A percentile compares a stretch with the other conserved stretches of the same genome.
Evolutionary conservation across 2,329 filamentous ascomycete species (phyloP).

Genomic region (Geoglossum cookeanum): DNA sequence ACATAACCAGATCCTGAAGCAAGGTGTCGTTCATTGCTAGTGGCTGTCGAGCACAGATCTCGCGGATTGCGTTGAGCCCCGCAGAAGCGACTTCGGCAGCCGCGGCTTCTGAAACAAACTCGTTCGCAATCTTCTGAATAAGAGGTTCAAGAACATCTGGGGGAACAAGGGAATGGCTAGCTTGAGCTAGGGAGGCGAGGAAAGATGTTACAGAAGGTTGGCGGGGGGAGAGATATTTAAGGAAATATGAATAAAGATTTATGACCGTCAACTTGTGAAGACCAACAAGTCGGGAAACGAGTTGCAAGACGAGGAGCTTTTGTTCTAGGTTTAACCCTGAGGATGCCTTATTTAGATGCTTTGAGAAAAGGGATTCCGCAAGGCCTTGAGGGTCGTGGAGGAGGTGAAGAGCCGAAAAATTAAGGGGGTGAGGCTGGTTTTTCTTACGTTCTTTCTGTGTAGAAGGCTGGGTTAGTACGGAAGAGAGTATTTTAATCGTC

Average conservation of each 20-base stretch:
- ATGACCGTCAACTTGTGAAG: slow-evolving; percentile 83
- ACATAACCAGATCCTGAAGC: slow-evolving; percentile 89
- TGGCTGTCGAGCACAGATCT: slow-evolving; percentile 82
- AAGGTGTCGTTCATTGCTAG: slow-evolving; percentile 92
- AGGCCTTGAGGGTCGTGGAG: slow-evolving; percentile 90
- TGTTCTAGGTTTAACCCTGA: slow-evolving; percentile 73
- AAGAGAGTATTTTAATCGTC: not conserved
- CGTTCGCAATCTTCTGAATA: slow-evolving; percentile 89
- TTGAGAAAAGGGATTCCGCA: slow-evolving; percentile 72
- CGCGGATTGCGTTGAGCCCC: slow-evolving; percentile 83
- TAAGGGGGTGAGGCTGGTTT: slow-evolving; percentile 66
- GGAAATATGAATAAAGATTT: slow-evolving; percentile 87
- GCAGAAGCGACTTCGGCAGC: slow-evolving; percentile 81
- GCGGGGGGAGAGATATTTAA: slow-evolving; percentile 69
- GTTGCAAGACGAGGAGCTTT: slow-evolving; percentile 72
- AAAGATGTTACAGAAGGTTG: slow-evolving; percentile 87
- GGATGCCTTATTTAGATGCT: slow-evolving; percentile 76
- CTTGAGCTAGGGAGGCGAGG: slow-evolving; percentile 78
- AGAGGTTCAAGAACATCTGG: slow-evolving; percentile 83
- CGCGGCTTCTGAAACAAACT: slow-evolving; percentile 90
- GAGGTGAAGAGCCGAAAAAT: slow-evolving; percentile 89
- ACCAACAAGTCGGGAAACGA: slow-evolving; percentile 79
- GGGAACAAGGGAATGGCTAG: slow-evolving; percentile 76
- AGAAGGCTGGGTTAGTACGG: not conserved
- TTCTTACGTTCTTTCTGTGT: slow-evolving; percentile 62